Conservation (phyloP, 1,284 basidiomycete genomes). For the Volvariella surrecta region DNA sequence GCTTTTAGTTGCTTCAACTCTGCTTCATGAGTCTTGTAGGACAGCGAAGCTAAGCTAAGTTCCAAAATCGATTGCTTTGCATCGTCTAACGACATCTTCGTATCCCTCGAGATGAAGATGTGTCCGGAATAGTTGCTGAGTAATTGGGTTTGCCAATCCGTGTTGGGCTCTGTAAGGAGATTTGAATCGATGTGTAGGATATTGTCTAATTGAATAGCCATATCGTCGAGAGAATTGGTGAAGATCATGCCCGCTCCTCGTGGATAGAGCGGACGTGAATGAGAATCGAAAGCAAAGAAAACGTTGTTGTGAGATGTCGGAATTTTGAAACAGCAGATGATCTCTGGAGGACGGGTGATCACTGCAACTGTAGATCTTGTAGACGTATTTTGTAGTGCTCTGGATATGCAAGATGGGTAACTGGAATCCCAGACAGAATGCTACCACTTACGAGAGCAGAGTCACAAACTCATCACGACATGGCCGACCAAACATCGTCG, state of each 20-base stretch:
- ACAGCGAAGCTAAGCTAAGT: neutral
- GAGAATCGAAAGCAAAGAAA: neutral
- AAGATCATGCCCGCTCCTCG: neutral
- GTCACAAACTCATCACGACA: neutral
- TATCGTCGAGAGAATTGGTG: neutral
- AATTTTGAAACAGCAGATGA: slow-evolving; percentile 1
- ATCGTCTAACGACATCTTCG: no score
- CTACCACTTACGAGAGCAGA: slow-evolving; percentile 1
- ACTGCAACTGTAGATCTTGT: neutral
- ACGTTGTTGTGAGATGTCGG: neutral
- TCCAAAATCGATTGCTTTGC: neutral
- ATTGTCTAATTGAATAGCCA: neutral
- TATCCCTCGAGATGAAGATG: neutral
- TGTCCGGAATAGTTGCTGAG: neutral
- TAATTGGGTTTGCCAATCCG: neutral
- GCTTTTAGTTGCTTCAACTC: neutral
- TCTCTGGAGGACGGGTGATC: neutral
- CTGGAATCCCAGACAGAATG: neutral
- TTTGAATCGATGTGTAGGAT: neutral
- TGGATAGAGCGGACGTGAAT: neutral
- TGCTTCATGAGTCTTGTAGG: neutral
- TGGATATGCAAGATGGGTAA: neutral
- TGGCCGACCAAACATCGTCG: neutral
- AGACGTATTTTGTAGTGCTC: neutral
- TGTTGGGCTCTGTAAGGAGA: neutral